A percentile compares a stretch with the other conserved stretches of the same genome.
These are phyloP conservation scores for Pisolithus marmoratus DNA, from an alignment of 768 basidiomycete genomes.

Conservation along the genomic window DNA sequence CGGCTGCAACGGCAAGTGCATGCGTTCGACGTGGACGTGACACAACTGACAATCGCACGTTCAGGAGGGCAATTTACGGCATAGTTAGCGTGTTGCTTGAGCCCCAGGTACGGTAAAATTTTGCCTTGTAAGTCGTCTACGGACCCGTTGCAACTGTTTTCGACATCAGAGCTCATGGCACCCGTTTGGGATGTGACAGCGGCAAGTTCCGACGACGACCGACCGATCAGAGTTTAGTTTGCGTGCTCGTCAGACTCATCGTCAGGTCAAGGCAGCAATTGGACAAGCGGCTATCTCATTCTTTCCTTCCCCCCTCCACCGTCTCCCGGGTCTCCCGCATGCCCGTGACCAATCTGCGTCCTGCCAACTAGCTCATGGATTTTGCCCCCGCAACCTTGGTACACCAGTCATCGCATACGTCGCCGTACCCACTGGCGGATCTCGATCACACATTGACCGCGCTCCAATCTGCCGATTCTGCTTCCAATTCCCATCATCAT, in stretches of 20 bases:
- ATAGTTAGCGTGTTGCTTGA: too few relatives aligned
- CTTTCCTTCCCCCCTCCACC: conserved; percentile 39
- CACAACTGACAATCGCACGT: too few relatives aligned
- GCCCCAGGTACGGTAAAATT: background rate
- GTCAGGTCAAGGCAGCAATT: conserved; percentile 21
- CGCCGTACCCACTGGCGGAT: conserved; percentile 50
- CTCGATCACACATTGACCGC: conserved; percentile 52
- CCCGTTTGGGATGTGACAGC: conserved; percentile 35
- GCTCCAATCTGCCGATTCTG: conserved; percentile 34
- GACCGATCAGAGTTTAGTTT: conserved; percentile 51
- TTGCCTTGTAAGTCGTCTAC: conserved; percentile 9
- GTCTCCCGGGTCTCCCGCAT: conserved; percentile 31
- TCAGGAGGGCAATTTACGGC: background rate
- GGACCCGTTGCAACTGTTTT: conserved; percentile 20
- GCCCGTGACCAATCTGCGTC: conserved; percentile 9
- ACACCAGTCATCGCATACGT: conserved; percentile 33
- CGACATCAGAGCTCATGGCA: conserved; percentile 29
- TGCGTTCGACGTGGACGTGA: conserved; percentile 3
- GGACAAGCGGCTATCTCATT: conserved; percentile 5
- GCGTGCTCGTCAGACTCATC: conserved; percentile 16
- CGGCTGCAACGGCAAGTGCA: conserved; percentile 11
- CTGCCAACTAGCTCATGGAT: conserved; percentile 40
- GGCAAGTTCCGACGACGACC: conserved; percentile 50
- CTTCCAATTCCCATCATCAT: conserved; percentile 34
- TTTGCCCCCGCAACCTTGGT: conserved; percentile 31